A percentile compares a stretch with the other conserved stretches of the same genome.
phyloP scores from a whole-genome alignment of 225 moss, liverwort and hornwort genomes.

The Thuidium tamariscinum region DNA sequence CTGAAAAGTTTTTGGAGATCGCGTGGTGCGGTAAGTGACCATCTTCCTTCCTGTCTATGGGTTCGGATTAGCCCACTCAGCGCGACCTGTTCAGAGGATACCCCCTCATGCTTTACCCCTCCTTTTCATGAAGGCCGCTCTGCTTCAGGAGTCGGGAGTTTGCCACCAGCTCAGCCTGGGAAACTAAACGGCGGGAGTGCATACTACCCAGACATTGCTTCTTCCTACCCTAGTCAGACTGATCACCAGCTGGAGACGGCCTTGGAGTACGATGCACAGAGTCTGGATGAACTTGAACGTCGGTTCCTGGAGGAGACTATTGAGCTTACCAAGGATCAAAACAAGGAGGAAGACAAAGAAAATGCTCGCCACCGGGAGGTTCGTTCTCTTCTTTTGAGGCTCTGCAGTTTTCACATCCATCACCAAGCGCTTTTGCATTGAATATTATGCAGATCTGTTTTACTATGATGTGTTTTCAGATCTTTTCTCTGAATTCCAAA shows the following conservation, averaged over 20 bases:
- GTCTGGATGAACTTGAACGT: slow-evolving; percentile 86
- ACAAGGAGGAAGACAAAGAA: slow-evolving; percentile 92
- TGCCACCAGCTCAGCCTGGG: slow-evolving; percentile 51
- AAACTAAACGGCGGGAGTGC: slow-evolving; percentile 75
- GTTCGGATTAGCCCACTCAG: slow-evolving; percentile 38
- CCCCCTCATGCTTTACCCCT: slow-evolving; percentile 55
- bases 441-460: background rate
- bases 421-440: background rate
- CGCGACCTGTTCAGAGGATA: slow-evolving; percentile 37
- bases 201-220: slow-evolving; percentile 68
- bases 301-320: slow-evolving; percentile 92
- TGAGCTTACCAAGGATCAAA: slow-evolving; percentile 96
- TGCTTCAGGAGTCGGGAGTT: slow-evolving; percentile 96
- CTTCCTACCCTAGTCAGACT: slow-evolving; percentile 64
- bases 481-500: background rate
- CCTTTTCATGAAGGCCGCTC: slow-evolving; percentile 91
- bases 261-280: slow-evolving; percentile 73
- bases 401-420: background rate
- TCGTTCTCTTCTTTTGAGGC: background rate
- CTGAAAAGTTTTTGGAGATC: slow-evolving; percentile 7
- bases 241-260: slow-evolving; percentile 72
- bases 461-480: background rate
- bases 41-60: slow-evolving; percentile 37
- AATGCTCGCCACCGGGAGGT: slow-evolving; percentile 92
- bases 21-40: slow-evolving; percentile 44